Base-by-base conservation (phyloP, 306 rosid genomes). In the Cicer arietinum region DNA sequence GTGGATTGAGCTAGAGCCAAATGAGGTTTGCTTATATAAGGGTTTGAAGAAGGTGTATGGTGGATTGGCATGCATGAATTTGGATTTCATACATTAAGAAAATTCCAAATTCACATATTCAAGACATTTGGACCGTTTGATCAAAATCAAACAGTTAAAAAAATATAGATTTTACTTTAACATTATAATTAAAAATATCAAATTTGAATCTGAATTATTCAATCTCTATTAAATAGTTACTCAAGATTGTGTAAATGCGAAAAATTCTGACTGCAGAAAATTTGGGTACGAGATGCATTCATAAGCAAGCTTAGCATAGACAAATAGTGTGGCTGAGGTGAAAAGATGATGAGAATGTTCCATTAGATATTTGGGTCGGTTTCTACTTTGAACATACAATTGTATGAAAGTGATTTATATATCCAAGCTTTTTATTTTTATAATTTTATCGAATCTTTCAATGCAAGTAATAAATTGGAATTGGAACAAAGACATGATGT, bases 1-100 rank as follows among this genome's bases (percentile, higher is more conserved):
- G 12, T 60, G 8, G 35, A 30, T 30, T 30, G 35, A 30, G 35
- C 50, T 42, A 67, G 73, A 76, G 69, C 44, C 50, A 61, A 62
- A 20, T 59, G 80, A 74, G 62, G n/a, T 43, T 56, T 71, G 56
- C 62, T 82, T 89, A 87, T 85, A 91, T 91, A 91, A 90, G 80
- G 50, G 17, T 77, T 76, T 64, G 85, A 61, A 59, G 63, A 39
- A 69, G 73, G 78, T 69, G 64, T 11, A 22, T 25, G 40, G 8
- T 58, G 64, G 42, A 25, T 58, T 58, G 1, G 6, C 8, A 6
- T 11, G 43, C 17, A 59, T 59, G 16, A 1, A 25, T 59, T 10
- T 0, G 35, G 4, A 30, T 30, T 30, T 30, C 35, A 30, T 3
- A 0, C 5, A 3, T 5, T 30, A 30, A 22, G 3, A 22, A 22